Conservation (phyloP, 2,329 filamentous ascomycete species). For the Aspergillus piperis region DNA sequence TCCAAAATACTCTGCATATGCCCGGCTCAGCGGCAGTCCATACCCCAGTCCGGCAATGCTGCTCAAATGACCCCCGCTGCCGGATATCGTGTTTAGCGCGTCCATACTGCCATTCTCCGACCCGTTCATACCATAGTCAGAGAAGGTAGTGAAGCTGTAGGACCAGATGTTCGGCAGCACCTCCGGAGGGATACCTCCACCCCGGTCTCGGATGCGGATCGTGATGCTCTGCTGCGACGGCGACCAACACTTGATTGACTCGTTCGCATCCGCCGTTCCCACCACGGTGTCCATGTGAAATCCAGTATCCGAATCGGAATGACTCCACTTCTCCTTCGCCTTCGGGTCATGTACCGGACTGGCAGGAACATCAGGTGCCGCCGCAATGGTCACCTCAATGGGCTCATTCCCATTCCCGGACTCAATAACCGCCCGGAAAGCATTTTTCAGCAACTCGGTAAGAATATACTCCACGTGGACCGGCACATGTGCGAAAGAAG, state of each 20-base stretch:
- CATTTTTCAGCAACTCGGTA: constrained; percentile 94
- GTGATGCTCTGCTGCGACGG: constrained; percentile 76
- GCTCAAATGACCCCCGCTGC: constrained; percentile 69
- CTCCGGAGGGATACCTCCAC: constrained; percentile 85
- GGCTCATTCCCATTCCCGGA: constrained; percentile 76
- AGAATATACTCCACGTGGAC: constrained; percentile 97
- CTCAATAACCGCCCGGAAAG: constrained; percentile 91
- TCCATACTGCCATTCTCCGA: constrained; percentile 59
- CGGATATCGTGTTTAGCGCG: constrained; percentile 74
- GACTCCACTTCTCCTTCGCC: not conserved
- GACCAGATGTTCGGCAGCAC: constrained; percentile 89
- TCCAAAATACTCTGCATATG: constrained; percentile 97
- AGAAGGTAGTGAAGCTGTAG: constrained; percentile 96
- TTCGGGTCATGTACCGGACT: constrained; percentile 42
- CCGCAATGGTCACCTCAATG: constrained; percentile 89
- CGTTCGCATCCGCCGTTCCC: constrained; percentile 33
- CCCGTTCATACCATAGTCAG: constrained; percentile 59
- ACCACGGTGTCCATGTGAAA: constrained; percentile 33
- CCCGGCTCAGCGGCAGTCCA: constrained; percentile 82
- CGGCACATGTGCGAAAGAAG: constrained; percentile 90
- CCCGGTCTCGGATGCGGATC: constrained; percentile 92
- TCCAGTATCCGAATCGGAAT: constrained; percentile 32
- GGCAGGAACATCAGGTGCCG: constrained; percentile 55
- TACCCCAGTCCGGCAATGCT: constrained; percentile 94
- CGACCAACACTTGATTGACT: constrained; percentile 34